Conservation (phyloP, 2,329 filamentous ascomycete genomes). For the Alternaria tenuissima region DNA sequence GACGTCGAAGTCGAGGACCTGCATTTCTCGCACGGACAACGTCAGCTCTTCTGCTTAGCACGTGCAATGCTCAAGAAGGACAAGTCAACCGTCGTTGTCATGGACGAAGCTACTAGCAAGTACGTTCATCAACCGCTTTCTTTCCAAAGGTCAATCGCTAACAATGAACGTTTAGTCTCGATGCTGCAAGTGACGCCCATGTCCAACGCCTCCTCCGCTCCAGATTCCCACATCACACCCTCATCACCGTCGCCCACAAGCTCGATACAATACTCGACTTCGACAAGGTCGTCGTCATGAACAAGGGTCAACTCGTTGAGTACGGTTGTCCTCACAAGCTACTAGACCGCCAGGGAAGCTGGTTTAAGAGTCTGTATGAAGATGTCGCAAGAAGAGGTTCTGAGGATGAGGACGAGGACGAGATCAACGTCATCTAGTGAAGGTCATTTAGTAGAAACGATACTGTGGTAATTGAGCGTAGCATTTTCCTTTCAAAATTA, state of each 20-base stretch:
- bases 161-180: slow-evolving; percentile 55
- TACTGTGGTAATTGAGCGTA: background rate
- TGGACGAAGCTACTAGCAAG: slow-evolving; percentile 49
- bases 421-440: background rate
- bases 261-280: slow-evolving; percentile 65
- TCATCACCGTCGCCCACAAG: slow-evolving; percentile 66
- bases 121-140: slow-evolving; percentile 16
- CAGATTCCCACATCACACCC: slow-evolving; percentile 64
- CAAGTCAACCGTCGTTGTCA: slow-evolving; percentile 36
- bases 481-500: background rate
- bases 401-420: slow-evolving; percentile 2
- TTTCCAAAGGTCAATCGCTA: background rate
- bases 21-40: slow-evolving; percentile 60
- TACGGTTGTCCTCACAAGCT: slow-evolving; percentile 42
- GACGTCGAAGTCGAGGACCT: slow-evolving; percentile 43
- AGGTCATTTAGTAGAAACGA: background rate
- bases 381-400: slow-evolving; percentile 20
- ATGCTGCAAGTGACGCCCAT: slow-evolving; percentile 64
- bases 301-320: slow-evolving; percentile 60
- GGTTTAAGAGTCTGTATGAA: slow-evolving; percentile 45
- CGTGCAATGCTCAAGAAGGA: slow-evolving; percentile 61
- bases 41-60: slow-evolving; percentile 70
- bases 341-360: slow-evolving; percentile 39
- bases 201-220: slow-evolving; percentile 66
- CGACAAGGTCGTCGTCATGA: slow-evolving; percentile 62